Base-by-base conservation (phyloP, 1,284 basidiomycete genomes). In the Trichosporon ovoides region DNA sequence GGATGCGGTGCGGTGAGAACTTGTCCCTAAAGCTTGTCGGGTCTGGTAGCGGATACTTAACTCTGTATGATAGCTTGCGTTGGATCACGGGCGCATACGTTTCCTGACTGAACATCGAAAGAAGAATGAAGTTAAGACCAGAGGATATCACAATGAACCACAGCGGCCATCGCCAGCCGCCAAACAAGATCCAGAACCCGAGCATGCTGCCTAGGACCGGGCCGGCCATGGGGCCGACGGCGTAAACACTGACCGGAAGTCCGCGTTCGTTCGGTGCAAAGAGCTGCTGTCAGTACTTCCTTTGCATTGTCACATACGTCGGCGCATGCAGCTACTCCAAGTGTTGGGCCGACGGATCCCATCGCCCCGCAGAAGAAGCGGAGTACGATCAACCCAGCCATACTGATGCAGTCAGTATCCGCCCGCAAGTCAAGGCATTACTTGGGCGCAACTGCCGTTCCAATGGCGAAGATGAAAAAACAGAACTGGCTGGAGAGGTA, bases 241-340 rank as follows among this genome's bases (percentile, higher is more conserved):
- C 72, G 53, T 78, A 78, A 4, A 78, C 62, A 9, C 68, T 66
- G 19, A 77, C 66, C 0, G 76, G 74, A 18, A 59, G 59, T 0
- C 77, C 77, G 34, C 77, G 64, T 46, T 76, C 67, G 7, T 68
- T 49, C 0, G 75, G 75, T 0, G 59, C 56, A 46, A 71, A 78
- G 24, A 74, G 52, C 73, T 74, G 57, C 13, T 7, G 18, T 33
- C 16, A 46, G 37, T 57, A 52, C 3, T 7, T 3, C 16, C 33
- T 22, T 14, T 12, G 14, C 1, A 31, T 31, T n/a, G 5, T 7
- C 20, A 20, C 70, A 63, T 46, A 75, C 70, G 54, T 78, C 77
- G 2, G 75, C 74, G 22, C 74, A 71, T 0, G 76, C 77, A 0
- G 76, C 75, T 3, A 77, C 74, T 1, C 77, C 77, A 0, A 78